These are phyloP conservation scores for Ustilago tritici DNA, from an alignment of 1,284 basidiomycete genomes.

Conservation along the genomic window DNA sequence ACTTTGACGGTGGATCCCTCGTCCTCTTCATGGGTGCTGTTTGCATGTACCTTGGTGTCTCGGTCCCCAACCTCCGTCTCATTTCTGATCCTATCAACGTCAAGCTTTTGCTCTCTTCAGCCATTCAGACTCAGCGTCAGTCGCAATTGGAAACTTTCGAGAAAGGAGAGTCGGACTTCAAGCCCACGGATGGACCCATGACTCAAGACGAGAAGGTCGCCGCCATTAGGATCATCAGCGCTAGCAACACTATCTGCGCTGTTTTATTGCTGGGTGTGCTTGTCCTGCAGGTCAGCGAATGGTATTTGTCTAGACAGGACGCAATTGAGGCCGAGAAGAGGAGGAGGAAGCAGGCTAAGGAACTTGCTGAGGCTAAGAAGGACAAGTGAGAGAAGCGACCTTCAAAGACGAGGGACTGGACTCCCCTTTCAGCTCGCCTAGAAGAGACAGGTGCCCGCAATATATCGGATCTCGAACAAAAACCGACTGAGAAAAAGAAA, in stretches of 20 bases:
- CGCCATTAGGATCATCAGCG: constrained; percentile 61
- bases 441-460: neutral
- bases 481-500: too few species aligned
- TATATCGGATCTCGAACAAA: too few species aligned
- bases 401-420: neutral
- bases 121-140: constrained; percentile 56
- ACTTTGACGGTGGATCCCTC: constrained; percentile 66
- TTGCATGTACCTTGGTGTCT: constrained; percentile 65
- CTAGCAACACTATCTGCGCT: constrained; percentile 63
- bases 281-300: constrained; percentile 61
- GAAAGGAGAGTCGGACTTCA: constrained; percentile 32
- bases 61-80: constrained; percentile 63
- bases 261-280: constrained; percentile 61
- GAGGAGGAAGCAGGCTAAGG: constrained; percentile 33
- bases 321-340: constrained; percentile 41
- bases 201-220: constrained; percentile 53
- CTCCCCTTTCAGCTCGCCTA: neutral
- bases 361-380: constrained; percentile 41
- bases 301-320: constrained; percentile 59
- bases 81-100: constrained; percentile 61
- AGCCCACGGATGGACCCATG: constrained; percentile 48
- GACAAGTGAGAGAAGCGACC: constrained; percentile 16
- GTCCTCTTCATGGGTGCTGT: constrained; percentile 63
- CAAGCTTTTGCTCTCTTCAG: constrained; percentile 46
- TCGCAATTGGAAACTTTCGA: constrained; percentile 41